Evolutionary conservation across 129 eudicot genomes (phyloP), one percentile per base, ranked within the genome.

Genomic region (Solidago caesia): DNA sequence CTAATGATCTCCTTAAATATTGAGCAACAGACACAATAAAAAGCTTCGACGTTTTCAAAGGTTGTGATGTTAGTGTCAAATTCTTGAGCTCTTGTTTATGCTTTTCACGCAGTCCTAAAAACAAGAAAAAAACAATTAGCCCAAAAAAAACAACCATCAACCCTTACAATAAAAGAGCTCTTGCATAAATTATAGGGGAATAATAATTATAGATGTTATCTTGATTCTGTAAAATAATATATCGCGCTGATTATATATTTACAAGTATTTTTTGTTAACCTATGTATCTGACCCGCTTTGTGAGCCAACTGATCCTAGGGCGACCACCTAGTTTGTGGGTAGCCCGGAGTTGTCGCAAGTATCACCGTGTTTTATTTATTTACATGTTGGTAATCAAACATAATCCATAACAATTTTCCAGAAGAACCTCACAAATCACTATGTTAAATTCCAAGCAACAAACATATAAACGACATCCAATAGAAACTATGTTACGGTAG

Each of bases 81-180:
- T 82, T 80, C 51, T 94, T 91, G 48, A 94, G 79, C 69, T 94
- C 97, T 67, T 77, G 85, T 68, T 87, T 83, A 77, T 90, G 96
- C 88, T 82, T 87, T 71, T 70, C 87, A 64, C 73, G 89, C 83
- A 87, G 84, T 64, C 83, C 98, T 94, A 85, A 81, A 90, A 52
- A 85, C 72, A 90, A 41, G 44, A 63, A 77, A 61, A 47, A 4
- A 74, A 5, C 8, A 81, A 68, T 70, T 64, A 64, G 16, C 64
- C 41, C 25, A 63, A 41, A 16, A 16, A 68, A 53, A 63, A 11
- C 49, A 76, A 15, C 14, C 62, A 57, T 55, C 11, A 12, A 51
- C 55, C 71, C 6, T 61, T 70, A 60, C 10, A 76, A 13, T 55
- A 76, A 76, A 27, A 8, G 58, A 8, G 29, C 53, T 25, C 73